phyloP scores from a whole-genome alignment of 352 stramenopile species.

The Pythium myriotylum region DNA sequence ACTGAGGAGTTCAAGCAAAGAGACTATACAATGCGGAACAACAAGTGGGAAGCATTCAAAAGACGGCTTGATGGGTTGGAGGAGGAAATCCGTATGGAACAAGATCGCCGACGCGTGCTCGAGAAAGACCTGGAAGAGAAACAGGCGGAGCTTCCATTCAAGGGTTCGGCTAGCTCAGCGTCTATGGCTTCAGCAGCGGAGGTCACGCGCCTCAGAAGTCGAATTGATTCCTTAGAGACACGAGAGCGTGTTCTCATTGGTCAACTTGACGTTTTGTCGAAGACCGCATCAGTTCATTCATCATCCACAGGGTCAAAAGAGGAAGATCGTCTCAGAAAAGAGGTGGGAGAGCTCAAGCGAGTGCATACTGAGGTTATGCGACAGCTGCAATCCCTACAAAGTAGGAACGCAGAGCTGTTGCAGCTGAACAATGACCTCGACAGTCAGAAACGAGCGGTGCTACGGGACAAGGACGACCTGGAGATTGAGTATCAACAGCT shows the following conservation, averaged over 20 bases:
- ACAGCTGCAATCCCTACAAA: slow-evolving; percentile 50
- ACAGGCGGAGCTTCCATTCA: slow-evolving; percentile 35
- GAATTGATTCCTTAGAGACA: slow-evolving; percentile 67
- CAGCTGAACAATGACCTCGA: slow-evolving; percentile 47
- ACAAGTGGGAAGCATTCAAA: slow-evolving; percentile 72
- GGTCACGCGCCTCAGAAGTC: slow-evolving; percentile 47
- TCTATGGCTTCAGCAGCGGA: slow-evolving; percentile 30
- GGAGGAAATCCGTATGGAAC: slow-evolving; percentile 57
- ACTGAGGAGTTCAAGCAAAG: slow-evolving; percentile 58
- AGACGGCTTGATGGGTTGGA: slow-evolving; percentile 71
- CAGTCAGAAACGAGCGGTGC: slow-evolving; percentile 43
- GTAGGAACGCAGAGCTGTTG: slow-evolving; percentile 45
- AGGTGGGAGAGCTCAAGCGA: slow-evolving; percentile 21
- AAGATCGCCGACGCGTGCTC: slow-evolving; percentile 53
- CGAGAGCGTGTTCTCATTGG: slow-evolving; percentile 66
- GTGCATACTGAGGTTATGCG: slow-evolving; percentile 46
- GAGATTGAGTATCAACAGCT: slow-evolving; percentile 63
- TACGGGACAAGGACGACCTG: slow-evolving; percentile 52
- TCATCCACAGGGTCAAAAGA: slow-evolving; percentile 21
- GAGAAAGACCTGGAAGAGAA: slow-evolving; percentile 70
- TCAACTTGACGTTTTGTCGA: slow-evolving; percentile 45
- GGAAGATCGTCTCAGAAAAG: slow-evolving; percentile 21
- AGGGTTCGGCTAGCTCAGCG: slow-evolving; percentile 13
- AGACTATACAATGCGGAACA: slow-evolving; percentile 59
- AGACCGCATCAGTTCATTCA: slow-evolving; percentile 35